Base-by-base conservation (phyloP, 2,329 filamentous ascomycete species). In the Sporothrix globosa region DNA sequence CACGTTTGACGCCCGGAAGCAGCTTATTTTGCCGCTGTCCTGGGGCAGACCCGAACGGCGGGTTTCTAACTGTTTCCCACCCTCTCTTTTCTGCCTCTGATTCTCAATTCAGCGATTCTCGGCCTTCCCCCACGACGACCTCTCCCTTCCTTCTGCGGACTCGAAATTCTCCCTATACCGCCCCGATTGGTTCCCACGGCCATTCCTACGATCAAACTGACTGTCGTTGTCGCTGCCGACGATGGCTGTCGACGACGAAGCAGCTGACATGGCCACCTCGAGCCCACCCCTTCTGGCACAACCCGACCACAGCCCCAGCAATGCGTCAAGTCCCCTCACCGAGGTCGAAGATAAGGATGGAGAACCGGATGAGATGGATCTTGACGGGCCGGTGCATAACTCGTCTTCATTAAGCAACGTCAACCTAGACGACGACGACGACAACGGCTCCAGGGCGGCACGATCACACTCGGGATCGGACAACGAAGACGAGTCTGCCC, bases 321-420 rank as follows among this genome's bases (percentile, higher is more conserved):
- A 89, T 78, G 85, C 91, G 68, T 97, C 94, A 52, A 98, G 95
- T 80, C 96, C 93, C 76, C 85, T 98, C 75, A 97, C 93, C 82
- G 95, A 97, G 76, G 92, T 97, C 70, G 93, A 94, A 77, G 92
- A 97, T 76, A 88, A 88, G 76, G 90, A 92, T 73, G 86, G 84
- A 56, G 90, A 92, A 67, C 88, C 91, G 73, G 90, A 91, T 68
- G 86, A 86, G 72, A 85, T 87, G 79, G 81, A 82, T 72, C 79
- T 84, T 61, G 80, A 82, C 73, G 79, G 77, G 48, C 71, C 70
- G 44, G 70, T 77, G 71, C 81, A 77, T 24, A 73, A 74, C 56
- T 74, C 69, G 50, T 69, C 71, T 24, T 72, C 13, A 71, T 66
- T 73, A 72, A 76, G 71, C 73, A 70, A 73, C 39, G 56, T 63